phyloP scores from a whole-genome alignment of 108 stramenopile species.

The Ochromonas danica region DNA sequence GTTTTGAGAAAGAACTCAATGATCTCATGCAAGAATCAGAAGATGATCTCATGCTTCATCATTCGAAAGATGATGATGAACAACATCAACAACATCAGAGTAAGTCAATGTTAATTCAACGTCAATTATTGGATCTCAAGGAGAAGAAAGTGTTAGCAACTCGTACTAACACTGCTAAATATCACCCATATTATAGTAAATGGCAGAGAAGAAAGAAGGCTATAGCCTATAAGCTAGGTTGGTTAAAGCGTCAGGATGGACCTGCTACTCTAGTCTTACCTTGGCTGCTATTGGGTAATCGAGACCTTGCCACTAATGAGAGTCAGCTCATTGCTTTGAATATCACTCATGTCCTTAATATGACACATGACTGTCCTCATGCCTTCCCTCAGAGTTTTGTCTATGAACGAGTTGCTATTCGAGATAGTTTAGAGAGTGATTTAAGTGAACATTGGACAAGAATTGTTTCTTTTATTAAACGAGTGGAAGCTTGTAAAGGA shows the following conservation, averaged over 20 bases:
- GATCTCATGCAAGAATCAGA: not conserved
- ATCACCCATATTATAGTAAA: not conserved
- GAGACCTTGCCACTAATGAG: not conserved
- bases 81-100: not conserved
- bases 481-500: not conserved
- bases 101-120: not conserved
- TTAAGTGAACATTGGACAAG: not conserved
- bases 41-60: not conserved
- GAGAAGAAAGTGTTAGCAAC: not conserved
- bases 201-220: not conserved
- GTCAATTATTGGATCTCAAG: not conserved
- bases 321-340: not conserved
- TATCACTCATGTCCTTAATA: constrained; percentile 27
- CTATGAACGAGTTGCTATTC: not conserved
- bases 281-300: constrained; percentile 24
- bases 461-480: not conserved
- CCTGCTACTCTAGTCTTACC: not conserved
- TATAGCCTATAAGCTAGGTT: not conserved
- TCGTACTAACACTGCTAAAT: not conserved
- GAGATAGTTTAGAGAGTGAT: not conserved
- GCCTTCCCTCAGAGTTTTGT: not conserved
- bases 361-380: not conserved
- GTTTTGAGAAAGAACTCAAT: constrained; percentile 4
- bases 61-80: not conserved
- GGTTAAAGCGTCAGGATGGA: not conserved